Conservation (phyloP, 805 yeast species). For the Yarrowia phangngaensis region DNA sequence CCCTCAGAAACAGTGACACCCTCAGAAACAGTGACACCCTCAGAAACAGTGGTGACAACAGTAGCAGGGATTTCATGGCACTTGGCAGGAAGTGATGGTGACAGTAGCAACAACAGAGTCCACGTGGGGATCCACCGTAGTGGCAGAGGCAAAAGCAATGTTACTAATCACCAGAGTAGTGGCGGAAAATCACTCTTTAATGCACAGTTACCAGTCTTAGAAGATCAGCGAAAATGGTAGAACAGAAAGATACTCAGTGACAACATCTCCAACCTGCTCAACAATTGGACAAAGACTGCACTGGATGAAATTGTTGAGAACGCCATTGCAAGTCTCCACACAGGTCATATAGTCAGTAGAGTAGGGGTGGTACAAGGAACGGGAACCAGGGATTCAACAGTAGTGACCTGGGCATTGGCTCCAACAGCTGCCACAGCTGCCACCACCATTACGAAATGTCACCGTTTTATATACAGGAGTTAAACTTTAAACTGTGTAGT, state of each 20-base stretch:
- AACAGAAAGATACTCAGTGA: slow-evolving; percentile 17
- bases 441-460: no score
- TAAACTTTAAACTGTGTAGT: no score
- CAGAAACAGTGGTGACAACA: slow-evolving; percentile 13
- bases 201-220: neutral
- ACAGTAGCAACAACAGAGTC: slow-evolving; percentile 24
- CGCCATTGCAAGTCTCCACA: neutral
- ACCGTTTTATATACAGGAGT: no score
- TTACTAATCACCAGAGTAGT: neutral
- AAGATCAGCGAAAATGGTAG: neutral
- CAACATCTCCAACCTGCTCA: neutral
- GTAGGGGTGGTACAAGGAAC: neutral
- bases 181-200: slow-evolving; percentile 1
- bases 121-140: no score
- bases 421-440: slow-evolving; percentile 20
- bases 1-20: no score
- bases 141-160: neutral
- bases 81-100: slow-evolving; percentile 20
- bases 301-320: neutral
- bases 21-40: slow-evolving; percentile 6
- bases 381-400: slow-evolving; percentile 3
- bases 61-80: slow-evolving; percentile 23
- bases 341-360: neutral
- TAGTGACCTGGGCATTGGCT: slow-evolving; percentile 9
- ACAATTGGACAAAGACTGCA: slow-evolving; percentile 6